Evolutionary conservation across 1,284 basidiomycete genomes (phyloP).

Genomic region (Hemileia vastatrix): DNA sequence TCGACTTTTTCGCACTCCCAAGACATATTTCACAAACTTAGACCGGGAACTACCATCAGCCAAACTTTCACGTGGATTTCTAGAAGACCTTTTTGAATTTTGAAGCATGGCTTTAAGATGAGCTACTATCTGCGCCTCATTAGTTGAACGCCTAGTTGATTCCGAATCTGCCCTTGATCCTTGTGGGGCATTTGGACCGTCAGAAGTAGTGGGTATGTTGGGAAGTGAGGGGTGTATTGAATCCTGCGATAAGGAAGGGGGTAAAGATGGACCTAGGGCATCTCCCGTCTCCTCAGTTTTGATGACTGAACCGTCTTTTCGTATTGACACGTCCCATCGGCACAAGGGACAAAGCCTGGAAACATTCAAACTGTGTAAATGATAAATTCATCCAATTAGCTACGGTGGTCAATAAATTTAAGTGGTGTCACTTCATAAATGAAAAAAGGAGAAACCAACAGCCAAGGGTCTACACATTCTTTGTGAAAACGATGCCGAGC

Average conservation of each 20-base stretch:
- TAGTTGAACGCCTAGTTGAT: not conserved
- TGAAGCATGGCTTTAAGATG: slow-evolving; percentile 18
- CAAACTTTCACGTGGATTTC: too few relatives aligned
- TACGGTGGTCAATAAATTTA: not conserved
- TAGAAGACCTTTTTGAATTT: not conserved
- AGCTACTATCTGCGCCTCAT: slow-evolving; percentile 11
- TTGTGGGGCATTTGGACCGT: not conserved
- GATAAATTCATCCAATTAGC: not conserved
- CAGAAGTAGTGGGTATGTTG: not conserved
- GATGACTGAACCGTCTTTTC: slow-evolving; percentile 21
- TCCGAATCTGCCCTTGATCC: not conserved
- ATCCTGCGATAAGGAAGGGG: not conserved
- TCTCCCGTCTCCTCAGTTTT: not conserved
- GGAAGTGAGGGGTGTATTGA: not conserved
- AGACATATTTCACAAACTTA: not conserved
- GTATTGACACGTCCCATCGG: slow-evolving; percentile 47
- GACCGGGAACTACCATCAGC: not conserved
- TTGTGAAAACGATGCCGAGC: slow-evolving; percentile 79
- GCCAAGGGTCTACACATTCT: slow-evolving; percentile 59
- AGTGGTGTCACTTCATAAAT: not conserved
- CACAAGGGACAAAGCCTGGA: slow-evolving; percentile 83
- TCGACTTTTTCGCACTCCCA: not conserved
- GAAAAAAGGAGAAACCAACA: slow-evolving; percentile 52
- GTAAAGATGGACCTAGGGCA: not conserved
- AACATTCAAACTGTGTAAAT: slow-evolving; percentile 50